Evolutionary conservation across 2,329 filamentous ascomycete genomes (phyloP), one percentile per base, ranked within the genome.

Genomic region (Dothideomycetes sp.): DNA sequence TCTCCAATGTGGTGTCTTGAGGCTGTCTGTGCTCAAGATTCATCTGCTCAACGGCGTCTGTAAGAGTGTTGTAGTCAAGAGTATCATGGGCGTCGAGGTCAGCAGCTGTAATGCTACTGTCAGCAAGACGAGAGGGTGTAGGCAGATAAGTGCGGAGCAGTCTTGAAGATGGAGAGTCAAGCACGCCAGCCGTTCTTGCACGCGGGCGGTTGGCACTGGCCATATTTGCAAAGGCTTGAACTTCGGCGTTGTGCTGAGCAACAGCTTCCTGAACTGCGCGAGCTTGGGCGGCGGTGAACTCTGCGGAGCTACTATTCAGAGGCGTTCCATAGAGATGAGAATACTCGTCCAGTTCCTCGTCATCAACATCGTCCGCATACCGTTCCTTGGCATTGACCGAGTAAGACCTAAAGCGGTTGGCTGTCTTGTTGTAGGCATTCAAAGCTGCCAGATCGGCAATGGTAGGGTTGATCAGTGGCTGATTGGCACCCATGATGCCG

Each of bases 331-430:
- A 75, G 39, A 68, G 59, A 37, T 66, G 64, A 33, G 71, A 69
- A 53, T 77, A 78, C 29, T 60, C 52, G 14, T 57, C 54, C 40
- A 58, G 40, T 41, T 66, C 73, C 44, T 83, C 85, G 12, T 84
- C 80, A 44, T 87, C 82, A 18, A 87, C 81, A 38, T 93, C 88
- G 52, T 93, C 86, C 2, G 84, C 88, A 53, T 96, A 96, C 60
- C 91, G 93, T 59, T 96, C 89, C 62, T 94, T 95, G 41, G 94
- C 93, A 61, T 98, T 98, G 48, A 98, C 91, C 1, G 91, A 98
- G 61, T 95, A 96, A 2, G 91, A 98, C 34, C 91, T 79, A 69
- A 96, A 94, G 38, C 91, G 79, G 59, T 84, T 96, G 33, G 81
- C 73, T 51, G 84, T 83, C 56, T 77, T 83, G 47, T 80, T 81